A percentile compares a stretch with the other conserved stretches of the same genome.
phyloP scores from a whole-genome alignment of 2,329 filamentous ascomycete species.

The Botrytis tulipae region DNA sequence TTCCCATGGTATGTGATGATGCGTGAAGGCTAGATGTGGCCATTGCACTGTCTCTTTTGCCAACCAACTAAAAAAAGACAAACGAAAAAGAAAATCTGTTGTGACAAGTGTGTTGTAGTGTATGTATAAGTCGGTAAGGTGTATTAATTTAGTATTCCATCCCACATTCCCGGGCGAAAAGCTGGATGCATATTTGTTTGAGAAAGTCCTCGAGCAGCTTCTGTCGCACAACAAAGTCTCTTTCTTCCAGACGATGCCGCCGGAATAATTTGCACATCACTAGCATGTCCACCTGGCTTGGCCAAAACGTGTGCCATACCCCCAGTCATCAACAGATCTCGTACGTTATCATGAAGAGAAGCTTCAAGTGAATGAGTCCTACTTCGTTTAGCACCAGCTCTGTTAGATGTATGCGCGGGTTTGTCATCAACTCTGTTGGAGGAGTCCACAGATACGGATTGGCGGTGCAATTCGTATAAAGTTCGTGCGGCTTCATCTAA shows the following conservation, averaged over 20 bases:
- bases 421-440: slow-evolving; percentile 48
- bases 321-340: slow-evolving; percentile 51
- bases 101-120: slow-evolving; percentile 20
- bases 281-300: slow-evolving; percentile 40
- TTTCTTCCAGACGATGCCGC: slow-evolving; percentile 52
- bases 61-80: slow-evolving; percentile 16
- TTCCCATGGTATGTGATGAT: slow-evolving; percentile 20
- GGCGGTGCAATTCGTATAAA: slow-evolving; percentile 60
- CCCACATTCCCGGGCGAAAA: slow-evolving; percentile 64
- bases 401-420: slow-evolving; percentile 41
- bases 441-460: slow-evolving; percentile 44
- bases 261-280: slow-evolving; percentile 45
- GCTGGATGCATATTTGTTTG: slow-evolving; percentile 50
- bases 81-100: slow-evolving; percentile 25
- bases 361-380: slow-evolving; percentile 58
- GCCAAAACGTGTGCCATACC: slow-evolving; percentile 37
- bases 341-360: slow-evolving; percentile 65
- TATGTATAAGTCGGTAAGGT: slow-evolving; percentile 23
- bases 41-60: slow-evolving; percentile 11
- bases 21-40: slow-evolving; percentile 9
- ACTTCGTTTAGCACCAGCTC: slow-evolving; percentile 55
- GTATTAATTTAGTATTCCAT: slow-evolving; percentile 54
- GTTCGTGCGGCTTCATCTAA: slow-evolving; percentile 53
- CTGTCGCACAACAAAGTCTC: slow-evolving; percentile 64
- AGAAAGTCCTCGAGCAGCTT: slow-evolving; percentile 51